A percentile compares a stretch with the other conserved stretches of the same genome.
These are phyloP conservation scores for Davidsoniella virescens DNA, from an alignment of 2,329 filamentous ascomycete species.

Conservation along the genomic window DNA sequence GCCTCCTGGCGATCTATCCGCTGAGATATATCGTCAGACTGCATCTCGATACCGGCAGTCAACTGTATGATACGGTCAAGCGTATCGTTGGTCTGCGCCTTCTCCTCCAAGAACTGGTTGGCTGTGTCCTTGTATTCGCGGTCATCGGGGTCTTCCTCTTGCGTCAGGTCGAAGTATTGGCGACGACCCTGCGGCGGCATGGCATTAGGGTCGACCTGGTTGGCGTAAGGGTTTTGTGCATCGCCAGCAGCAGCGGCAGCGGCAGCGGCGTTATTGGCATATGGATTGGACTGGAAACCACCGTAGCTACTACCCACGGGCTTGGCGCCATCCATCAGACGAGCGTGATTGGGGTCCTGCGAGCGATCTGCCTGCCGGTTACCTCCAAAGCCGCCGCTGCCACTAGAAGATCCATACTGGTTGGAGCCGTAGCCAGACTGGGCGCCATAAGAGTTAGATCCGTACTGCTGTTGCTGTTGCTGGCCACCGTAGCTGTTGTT, in stretches of 20 bases:
- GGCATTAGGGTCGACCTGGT: constrained; percentile 10
- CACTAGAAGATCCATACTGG: constrained; percentile 30
- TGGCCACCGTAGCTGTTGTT: constrained; percentile 11
- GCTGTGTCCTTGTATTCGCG: constrained; percentile 50
- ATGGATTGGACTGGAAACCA: constrained; percentile 17
- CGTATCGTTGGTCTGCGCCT: constrained; percentile 12
- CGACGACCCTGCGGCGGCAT: constrained; percentile 38
- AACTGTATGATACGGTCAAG: constrained; percentile 37
- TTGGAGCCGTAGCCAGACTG: constrained; percentile 35
- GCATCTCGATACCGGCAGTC: constrained; percentile 51
- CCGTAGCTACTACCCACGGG: constrained; percentile 13
- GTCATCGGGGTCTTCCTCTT: constrained; percentile 58
- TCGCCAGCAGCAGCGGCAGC: constrained; percentile 14
- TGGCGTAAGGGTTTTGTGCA: constrained; percentile 12
- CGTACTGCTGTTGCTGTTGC: constrained; percentile 14
- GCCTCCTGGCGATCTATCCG: constrained; percentile 61
- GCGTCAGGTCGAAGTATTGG: constrained; percentile 58
- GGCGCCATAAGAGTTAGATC: constrained; percentile 10
- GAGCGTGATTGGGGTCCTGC: constrained; percentile 29
- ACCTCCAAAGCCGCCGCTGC: constrained; percentile 45
- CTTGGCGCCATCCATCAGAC: constrained; percentile 10
- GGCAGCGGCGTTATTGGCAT: constrained; percentile 2
- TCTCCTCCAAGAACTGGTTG: constrained; percentile 39
- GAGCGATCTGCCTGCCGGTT: constrained; percentile 21
- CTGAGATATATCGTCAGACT: constrained; percentile 56